These are phyloP conservation scores for Aleurites moluccanus DNA, from an alignment of 441 rosid genomes.

Conservation along the genomic window DNA sequence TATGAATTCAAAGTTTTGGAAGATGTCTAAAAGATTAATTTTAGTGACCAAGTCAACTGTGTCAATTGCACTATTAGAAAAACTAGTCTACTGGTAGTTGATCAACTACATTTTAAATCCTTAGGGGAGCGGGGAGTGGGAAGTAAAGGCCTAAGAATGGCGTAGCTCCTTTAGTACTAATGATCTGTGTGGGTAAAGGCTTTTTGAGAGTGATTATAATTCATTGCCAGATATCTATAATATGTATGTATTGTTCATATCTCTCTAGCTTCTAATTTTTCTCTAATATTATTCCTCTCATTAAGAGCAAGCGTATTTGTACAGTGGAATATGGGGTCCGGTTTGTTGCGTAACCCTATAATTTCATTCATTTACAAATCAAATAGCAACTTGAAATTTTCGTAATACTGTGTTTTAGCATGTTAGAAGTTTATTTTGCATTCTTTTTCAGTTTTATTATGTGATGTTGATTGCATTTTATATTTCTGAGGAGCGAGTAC, in stretches of 20 bases:
- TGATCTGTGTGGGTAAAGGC: neutral
- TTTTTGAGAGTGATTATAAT: neutral
- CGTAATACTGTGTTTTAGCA: neutral
- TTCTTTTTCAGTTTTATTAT: neutral
- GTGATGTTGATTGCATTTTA: neutral
- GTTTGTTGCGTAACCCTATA: neutral
- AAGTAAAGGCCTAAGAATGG: neutral
- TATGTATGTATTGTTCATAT: neutral
- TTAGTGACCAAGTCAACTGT: neutral
- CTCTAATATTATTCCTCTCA: neutral
- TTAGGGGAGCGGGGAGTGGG: neutral
- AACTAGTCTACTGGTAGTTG: neutral
- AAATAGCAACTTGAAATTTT: neutral
- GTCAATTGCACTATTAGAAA: neutral
- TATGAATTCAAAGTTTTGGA: neutral
- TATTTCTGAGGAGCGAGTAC: neutral
- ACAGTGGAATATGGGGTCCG: neutral
- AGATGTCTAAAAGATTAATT: too few relatives aligned
- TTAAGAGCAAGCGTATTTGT: constrained; percentile 55
- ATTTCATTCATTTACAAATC: neutral
- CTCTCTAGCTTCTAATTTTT: neutral
- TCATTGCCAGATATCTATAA: neutral
- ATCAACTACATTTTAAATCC: neutral
- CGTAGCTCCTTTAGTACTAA: neutral
- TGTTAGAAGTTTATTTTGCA: too few relatives aligned